Base-by-base conservation (phyloP, 2,329 filamentous ascomycete species). In the Sporothrix humicola region DNA sequence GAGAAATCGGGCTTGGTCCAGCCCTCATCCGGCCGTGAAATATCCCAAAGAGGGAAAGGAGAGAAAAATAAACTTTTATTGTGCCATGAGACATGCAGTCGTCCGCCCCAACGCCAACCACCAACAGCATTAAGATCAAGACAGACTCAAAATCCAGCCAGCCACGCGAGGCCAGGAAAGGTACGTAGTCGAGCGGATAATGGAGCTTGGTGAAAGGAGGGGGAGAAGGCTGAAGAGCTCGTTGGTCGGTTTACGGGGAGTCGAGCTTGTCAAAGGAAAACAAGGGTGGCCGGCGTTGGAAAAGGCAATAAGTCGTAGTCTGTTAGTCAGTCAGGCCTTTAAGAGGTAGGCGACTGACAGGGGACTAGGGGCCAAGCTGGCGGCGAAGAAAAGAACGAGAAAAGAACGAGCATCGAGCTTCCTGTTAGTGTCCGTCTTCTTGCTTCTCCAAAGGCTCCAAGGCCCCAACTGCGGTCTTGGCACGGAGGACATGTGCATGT, bases 231-330 rank as follows among this genome's bases (percentile, higher is more conserved):
- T 42, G 50, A 50, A 31, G 50, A 31, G 15, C 58, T 73, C 65
- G 72, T 73, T 73, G 72, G 72, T 52, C 65, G 31, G 26, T 71
- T 71, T 71, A 71, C 69, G 69, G 54, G 13, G 31, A 5, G 7
- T 37, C 46, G 31, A 46, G 61, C 61, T 65, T 44, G 42, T 15
- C 54, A 44, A 50, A 56, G 17, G 23, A 59, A 12, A n/a, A 44
- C 69, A 59, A 46, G 68, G 52, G 69, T 10, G 42, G 7, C 20
- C 20, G 20, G 52, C 12, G 54, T 42, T 58, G 69, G 37, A 2
- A 8, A 56, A 59, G 31, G 31, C 31, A 23, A 13, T 58, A 23
- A 37, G 68, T 58, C 31, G 31, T 37, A 37, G 31, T 37, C 31
- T 37, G 31, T 37, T 37, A 37, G 31, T 37, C 31, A 7, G 31